Percentiles rank a stretch among this genome's conserved stretches.
Conservation (phyloP, 768 basidiomycete genomes). For the Naganishia randhawae region DNA sequence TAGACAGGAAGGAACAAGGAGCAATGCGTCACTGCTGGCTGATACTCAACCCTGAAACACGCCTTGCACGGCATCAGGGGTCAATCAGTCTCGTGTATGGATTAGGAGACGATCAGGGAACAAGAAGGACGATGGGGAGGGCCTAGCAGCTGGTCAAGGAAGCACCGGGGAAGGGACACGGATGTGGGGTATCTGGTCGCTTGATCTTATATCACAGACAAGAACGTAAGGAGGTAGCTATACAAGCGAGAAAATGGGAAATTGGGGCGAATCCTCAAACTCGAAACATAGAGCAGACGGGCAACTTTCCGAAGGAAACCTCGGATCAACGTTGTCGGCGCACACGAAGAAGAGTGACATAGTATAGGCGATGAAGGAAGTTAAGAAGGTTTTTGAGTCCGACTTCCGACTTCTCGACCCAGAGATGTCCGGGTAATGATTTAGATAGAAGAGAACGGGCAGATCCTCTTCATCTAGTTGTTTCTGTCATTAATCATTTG, state of each 20-base stretch:
- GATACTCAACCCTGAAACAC: conserved; percentile 12
- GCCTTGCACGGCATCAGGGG: background rate
- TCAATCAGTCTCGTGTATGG: background rate
- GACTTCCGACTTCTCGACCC: background rate
- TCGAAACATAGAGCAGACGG: background rate
- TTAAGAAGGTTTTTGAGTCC: conserved; percentile 9
- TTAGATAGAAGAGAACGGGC: conserved; percentile 16
- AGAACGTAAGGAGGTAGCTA: conserved; percentile 9
- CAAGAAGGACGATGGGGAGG: background rate
- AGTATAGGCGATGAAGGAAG: background rate
- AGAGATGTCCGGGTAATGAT: background rate
- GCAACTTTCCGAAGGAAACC: background rate
- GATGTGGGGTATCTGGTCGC: background rate
- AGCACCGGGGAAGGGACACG: background rate
- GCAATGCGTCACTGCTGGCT: background rate
- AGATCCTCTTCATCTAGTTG: conserved; percentile 6
- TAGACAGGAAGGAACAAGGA: background rate
- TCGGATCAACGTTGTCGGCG: conserved; percentile 16
- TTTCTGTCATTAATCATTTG: background rate
- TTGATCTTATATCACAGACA: conserved; percentile 12
- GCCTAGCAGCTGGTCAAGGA: background rate
- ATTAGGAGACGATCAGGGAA: background rate
- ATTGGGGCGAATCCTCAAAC: conserved; percentile 10
- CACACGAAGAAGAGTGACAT: conserved; percentile 12
- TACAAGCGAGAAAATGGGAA: background rate